Evolutionary conservation across 306 rosid species (phyloP).

Genomic region (Oemleria cerasiformis): DNA sequence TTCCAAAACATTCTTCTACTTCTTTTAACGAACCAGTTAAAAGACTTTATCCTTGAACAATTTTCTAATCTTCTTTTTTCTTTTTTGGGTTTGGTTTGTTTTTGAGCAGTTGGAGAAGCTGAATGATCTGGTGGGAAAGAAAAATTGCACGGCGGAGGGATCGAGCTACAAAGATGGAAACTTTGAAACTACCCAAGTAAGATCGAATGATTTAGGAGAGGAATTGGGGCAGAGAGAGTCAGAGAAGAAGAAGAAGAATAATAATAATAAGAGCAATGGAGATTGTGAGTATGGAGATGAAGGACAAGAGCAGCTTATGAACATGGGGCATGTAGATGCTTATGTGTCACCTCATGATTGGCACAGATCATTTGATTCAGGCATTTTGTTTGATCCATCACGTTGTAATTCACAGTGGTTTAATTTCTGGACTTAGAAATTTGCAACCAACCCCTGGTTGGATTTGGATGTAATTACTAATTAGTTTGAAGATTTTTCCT

Average conservation of each 20-base stretch:
- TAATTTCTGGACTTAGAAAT: conserved; percentile 59
- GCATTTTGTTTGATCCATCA: conserved; percentile 44
- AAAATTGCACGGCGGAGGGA: conserved; percentile 31
- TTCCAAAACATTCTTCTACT: neutral
- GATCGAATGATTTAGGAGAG: conserved; percentile 24
- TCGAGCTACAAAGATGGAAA: conserved; percentile 37
- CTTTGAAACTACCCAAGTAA: conserved; percentile 24
- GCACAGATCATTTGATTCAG: conserved; percentile 44
- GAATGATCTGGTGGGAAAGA: conserved; percentile 38
- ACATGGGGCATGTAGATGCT: conserved; percentile 36
- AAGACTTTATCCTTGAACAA: neutral
- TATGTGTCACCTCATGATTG: conserved; percentile 55
- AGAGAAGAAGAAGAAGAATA: conserved; percentile 31
- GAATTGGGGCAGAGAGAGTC: conserved; percentile 33
- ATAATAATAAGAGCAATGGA: conserved; percentile 23
- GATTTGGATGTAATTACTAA: conserved; percentile 1
- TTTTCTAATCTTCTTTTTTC: neutral
- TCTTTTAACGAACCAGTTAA: neutral
- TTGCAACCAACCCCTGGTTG: neutral
- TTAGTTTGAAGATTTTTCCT: conserved; percentile 1
- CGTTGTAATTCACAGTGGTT: conserved; percentile 58
- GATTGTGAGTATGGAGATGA: conserved; percentile 32
- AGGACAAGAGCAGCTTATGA: conserved; percentile 38
- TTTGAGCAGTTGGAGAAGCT: conserved; percentile 60
- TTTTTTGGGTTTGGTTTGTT: neutral